Conservation (phyloP, 208 protist species). For the Lotmaria passim region DNA sequence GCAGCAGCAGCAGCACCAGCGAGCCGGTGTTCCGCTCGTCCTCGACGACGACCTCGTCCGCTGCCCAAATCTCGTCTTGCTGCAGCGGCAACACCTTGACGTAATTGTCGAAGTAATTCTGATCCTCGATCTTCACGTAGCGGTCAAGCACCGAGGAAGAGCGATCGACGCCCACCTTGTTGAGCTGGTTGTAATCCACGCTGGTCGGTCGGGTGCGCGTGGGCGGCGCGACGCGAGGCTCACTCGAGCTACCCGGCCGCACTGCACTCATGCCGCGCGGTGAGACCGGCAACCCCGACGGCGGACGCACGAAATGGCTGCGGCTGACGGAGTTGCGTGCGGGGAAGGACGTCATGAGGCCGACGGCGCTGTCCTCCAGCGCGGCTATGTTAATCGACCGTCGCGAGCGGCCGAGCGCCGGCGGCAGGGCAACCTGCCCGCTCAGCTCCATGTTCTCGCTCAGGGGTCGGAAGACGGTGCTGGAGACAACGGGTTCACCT, state of each 20-base stretch:
- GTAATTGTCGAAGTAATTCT: conserved; percentile 85
- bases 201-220: conserved; percentile 53
- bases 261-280: conserved; percentile 26
- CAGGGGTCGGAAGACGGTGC: conserved; percentile 1
- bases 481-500: conserved; percentile 1
- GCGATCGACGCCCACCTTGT: conserved; percentile 61
- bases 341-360: conserved; percentile 22
- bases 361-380: conserved; percentile 31
- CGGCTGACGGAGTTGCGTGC: conserved; percentile 48
- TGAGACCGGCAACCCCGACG: conserved; percentile 41
- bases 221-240: conserved; percentile 31
- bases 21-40: conserved; percentile 21
- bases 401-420: conserved; percentile 16
- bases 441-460: conserved; percentile 18
- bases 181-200: conserved; percentile 76
- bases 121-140: conserved; percentile 88
- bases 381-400: conserved; percentile 25
- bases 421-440: conserved; percentile 5
- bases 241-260: conserved; percentile 38
- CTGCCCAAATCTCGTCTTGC: conserved; percentile 69
- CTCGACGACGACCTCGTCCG: conserved; percentile 43
- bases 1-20: conserved; percentile 79
- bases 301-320: conserved; percentile 47
- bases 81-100: conserved; percentile 72
- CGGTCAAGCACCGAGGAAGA: conserved; percentile 82